phyloP scores from a whole-genome alignment of 257 asterid genomes.

The Voacanga thouarsii region DNA sequence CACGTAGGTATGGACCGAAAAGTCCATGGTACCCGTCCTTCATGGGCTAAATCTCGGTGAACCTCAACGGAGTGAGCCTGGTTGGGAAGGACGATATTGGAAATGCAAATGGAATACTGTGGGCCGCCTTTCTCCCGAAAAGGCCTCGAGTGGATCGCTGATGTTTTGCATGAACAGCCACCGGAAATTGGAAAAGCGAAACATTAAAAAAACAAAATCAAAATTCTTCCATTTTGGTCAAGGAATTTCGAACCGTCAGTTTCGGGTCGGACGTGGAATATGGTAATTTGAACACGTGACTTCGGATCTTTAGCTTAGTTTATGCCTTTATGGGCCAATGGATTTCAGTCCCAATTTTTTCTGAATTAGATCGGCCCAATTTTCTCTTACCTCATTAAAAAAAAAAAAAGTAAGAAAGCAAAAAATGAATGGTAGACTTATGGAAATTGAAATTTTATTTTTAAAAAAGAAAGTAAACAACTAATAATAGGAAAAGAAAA shows the following conservation, averaged over 20 bases:
- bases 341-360: too few species aligned
- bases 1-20: background rate
- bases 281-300: background rate
- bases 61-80: background rate
- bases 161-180: background rate
- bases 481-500: too few species aligned
- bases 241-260: background rate
- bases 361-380: too few species aligned
- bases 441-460: too few species aligned
- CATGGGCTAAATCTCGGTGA: background rate
- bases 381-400: too few species aligned
- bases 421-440: too few species aligned
- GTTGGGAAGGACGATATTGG: background rate
- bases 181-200: background rate
- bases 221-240: background rate
- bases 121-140: background rate
- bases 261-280: background rate
- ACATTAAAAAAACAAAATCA: too few species aligned
- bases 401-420: too few species aligned
- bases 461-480: too few species aligned
- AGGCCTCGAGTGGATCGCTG: background rate
- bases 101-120: background rate
- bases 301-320: too few species aligned
- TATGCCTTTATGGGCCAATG: too few species aligned
- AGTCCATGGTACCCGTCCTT: background rate